These are phyloP conservation scores for Mrakia frigida DNA, from an alignment of 768 basidiomycete genomes.

Conservation along the genomic window DNA sequence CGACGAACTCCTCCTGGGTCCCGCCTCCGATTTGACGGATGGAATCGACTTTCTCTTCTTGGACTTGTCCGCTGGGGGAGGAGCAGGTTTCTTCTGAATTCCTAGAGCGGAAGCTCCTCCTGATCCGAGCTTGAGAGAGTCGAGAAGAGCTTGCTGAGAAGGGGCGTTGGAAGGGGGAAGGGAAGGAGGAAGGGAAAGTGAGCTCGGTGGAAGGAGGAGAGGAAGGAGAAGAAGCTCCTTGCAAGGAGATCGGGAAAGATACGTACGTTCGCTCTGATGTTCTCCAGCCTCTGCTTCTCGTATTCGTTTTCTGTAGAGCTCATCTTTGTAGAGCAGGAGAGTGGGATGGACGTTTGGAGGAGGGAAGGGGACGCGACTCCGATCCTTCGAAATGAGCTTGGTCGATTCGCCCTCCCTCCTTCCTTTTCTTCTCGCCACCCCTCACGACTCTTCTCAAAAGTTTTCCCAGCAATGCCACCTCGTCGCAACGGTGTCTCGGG, in stretches of 20 bases:
- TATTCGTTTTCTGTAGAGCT: conserved; percentile 23
- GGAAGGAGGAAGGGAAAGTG: too few species aligned
- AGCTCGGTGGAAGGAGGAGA: background rate
- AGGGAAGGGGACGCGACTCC: background rate
- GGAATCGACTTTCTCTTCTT: background rate
- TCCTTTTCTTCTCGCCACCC: background rate
- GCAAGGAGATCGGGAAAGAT: background rate
- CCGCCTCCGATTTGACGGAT: background rate
- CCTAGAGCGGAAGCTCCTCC: background rate
- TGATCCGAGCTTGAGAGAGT: background rate
- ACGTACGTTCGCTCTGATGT: conserved; percentile 22
- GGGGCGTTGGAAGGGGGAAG: background rate
- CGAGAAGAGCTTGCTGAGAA: background rate
- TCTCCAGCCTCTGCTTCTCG: conserved; percentile 17
- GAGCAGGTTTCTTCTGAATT: conserved; percentile 1
- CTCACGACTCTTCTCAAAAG: background rate
- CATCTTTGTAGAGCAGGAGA: background rate
- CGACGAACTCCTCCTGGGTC: conserved; percentile 6
- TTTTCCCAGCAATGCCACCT: conserved; percentile 15
- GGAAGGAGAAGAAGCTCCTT: background rate
- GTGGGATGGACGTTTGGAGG: background rate
- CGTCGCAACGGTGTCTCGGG: conserved; percentile 39
- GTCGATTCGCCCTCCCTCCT: background rate
- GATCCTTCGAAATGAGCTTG: background rate
- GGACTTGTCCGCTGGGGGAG: background rate